These are phyloP conservation scores for Fagopyrum homotropicum DNA, from an alignment of 148 eudicot species.

Conservation along the genomic window DNA sequence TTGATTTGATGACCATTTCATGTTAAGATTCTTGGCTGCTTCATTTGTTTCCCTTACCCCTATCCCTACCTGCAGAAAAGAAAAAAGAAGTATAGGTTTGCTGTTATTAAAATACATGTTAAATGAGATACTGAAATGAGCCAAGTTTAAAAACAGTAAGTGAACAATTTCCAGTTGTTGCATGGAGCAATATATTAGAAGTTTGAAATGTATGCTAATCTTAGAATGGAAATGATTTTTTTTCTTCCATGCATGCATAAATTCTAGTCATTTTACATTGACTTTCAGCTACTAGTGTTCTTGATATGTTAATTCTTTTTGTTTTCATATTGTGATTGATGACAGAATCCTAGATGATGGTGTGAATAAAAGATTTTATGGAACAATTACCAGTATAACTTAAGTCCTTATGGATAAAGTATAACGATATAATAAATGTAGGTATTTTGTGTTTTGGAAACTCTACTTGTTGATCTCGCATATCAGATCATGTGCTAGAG, in stretches of 20 bases:
- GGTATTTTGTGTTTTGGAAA: neutral
- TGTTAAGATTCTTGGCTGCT: neutral
- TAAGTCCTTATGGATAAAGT: neutral
- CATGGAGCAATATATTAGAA: too few relatives aligned
- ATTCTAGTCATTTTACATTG: neutral
- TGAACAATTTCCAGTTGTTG: too few relatives aligned
- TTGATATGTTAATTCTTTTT: neutral
- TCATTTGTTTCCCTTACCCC: neutral
- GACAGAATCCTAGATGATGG: neutral
- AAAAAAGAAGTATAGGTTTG: neutral
- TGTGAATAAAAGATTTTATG: neutral
- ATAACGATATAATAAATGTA: neutral
- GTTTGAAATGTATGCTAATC: too few relatives aligned
- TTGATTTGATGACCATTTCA: neutral
- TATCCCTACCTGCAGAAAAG: neutral
- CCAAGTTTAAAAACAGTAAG: too few relatives aligned
- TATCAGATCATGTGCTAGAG: too few relatives aligned
- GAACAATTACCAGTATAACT: too few relatives aligned
- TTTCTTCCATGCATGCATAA: neutral
- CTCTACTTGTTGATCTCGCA: too few relatives aligned
- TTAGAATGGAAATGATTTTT: too few relatives aligned
- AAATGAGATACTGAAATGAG: too few relatives aligned
- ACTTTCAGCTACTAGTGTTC: neutral
- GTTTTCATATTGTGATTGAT: too few relatives aligned
- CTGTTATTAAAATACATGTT: too few relatives aligned